Base-by-base conservation (phyloP, 495 filamentous ascomycete genomes). In the Penicillium turbatum region DNA sequence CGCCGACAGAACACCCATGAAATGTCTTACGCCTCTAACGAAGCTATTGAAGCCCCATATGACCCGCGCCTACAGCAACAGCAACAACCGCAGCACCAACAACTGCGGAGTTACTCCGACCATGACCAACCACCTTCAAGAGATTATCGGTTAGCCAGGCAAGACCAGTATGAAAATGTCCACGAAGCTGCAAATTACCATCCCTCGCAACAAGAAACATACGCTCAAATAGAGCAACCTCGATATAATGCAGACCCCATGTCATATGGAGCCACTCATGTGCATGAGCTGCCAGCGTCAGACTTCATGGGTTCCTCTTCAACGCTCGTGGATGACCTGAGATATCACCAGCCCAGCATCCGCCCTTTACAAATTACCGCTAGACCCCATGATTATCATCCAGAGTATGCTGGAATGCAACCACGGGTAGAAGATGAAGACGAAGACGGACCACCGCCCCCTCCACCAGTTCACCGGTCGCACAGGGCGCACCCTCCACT, bases 381-480 rank as follows among this genome's bases (percentile, higher is more conserved):
- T 40, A 55, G 56, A 36, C 63, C 51, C 15, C 67, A 70, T 24
- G 54, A 58, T 11, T 66, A 66, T 46, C 72, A 72, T 38, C 63
- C 70, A 5, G 64, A 73, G 37, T 75, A 76, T 54, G 74, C 76
- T 34, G 72, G 74, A 13, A 84, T 87, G 85, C 84, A 87, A 53
- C 82, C 84, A 19, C 82, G 79, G 5, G 85, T 87, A 39, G 85
- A 87, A 60, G 85, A 87, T 64, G 85, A 82, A 41, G 79, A 81
- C n/a, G 78, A 83, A 27, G 76, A 81, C 38, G 67, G 55, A 2
- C 60, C 71, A 30, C 77, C 80, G 41, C 78, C 79, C 13, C 75
- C 75, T 51, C 73, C 72, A 17, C 76, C 78, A 47, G 72, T 68
- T 40, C 79, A 72, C 72, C 72, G 73, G 61, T 69, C 71, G 30